Conservation (phyloP, 129 eudicot genomes). For the Kitagawia praeruptora region DNA sequence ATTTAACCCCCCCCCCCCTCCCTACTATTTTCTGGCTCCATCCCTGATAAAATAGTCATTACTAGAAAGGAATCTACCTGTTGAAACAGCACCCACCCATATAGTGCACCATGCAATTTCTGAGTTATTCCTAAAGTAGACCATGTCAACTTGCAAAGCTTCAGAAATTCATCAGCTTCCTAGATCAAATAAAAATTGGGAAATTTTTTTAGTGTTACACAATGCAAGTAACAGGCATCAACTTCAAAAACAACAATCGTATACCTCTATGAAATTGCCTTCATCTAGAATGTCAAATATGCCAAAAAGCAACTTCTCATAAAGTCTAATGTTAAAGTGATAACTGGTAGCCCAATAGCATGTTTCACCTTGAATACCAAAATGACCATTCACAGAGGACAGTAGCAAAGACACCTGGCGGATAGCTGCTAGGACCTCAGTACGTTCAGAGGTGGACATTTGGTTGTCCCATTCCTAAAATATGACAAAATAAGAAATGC, state of each 20-base stretch:
- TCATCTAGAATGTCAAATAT: slow-evolving; percentile 89
- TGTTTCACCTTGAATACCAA: slow-evolving; percentile 57
- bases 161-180: slow-evolving; percentile 75
- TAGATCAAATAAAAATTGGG: slow-evolving; percentile 22
- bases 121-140: slow-evolving; percentile 76
- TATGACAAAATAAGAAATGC: slow-evolving; percentile 7
- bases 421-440: slow-evolving; percentile 56
- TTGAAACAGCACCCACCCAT: slow-evolving; percentile 87
- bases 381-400: slow-evolving; percentile 44
- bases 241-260: not conserved
- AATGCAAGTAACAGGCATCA: not conserved
- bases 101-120: slow-evolving; percentile 66
- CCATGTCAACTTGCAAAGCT: slow-evolving; percentile 81
- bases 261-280: slow-evolving; percentile 78
- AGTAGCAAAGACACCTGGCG: slow-evolving; percentile 52
- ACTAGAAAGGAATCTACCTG: slow-evolving; percentile 44
- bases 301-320: slow-evolving; percentile 71
- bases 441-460: slow-evolving; percentile 65
- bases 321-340: slow-evolving; percentile 69
- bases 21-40: not conserved
- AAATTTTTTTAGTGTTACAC: slow-evolving; percentile 8
- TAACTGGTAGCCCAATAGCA: slow-evolving; percentile 65
- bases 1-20: too few species aligned
- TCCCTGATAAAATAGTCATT: not conserved
- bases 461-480: slow-evolving; percentile 71